Evolutionary conservation across 2,329 filamentous ascomycete genomes (phyloP), one percentile per base, ranked within the genome.

Genomic region (Xylariaceae sp.): DNA sequence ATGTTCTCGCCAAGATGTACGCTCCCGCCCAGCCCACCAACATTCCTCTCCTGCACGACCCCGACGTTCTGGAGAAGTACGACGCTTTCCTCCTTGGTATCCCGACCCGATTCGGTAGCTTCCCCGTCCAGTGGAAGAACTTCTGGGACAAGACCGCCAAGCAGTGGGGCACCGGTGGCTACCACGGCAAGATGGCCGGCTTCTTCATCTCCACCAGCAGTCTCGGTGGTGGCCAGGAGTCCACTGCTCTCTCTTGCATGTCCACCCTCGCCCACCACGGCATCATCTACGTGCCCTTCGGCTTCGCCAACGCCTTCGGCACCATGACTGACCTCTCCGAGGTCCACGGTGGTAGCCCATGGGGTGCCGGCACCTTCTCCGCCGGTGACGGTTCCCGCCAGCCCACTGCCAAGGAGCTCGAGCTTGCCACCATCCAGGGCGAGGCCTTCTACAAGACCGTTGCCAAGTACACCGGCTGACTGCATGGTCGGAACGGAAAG

Each of bases 81-180:
- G 92, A 97, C 68, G 94, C 78, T 63, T 86, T 96, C 78, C 85
- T 99, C 61, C 81, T 97, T 66, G 94, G 94, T 63, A 94, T 97
- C 71, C 94, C 94, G 56, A 99, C 94, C 48, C 84, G 94, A 63
- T 99, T 89, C 77, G 94, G 94, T 66, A 97, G 95, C 84, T 96
- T 96, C 81, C 92, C 92, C 46, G 89, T 87, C 16, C 94, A 99
- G 77, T 96, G 88, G 88, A 96, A 94, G 80, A 69, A 84, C 40
- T 92, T 91, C 80, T 95, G 91, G 88, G 94, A 99, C 79, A 81
- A 83, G 74, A 92, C 90, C 21, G 92, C 92, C 68, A 79, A 81
- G 64, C 88, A 94, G 73, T 97, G 94, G 94, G 75, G 80, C 57
- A 72, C 74, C 13, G 92, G 92, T 59, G 84, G 78, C 63, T 92